Evolutionary conservation across 2,329 filamentous ascomycete genomes (phyloP).

Genomic region (Hypoxylon sp.): DNA sequence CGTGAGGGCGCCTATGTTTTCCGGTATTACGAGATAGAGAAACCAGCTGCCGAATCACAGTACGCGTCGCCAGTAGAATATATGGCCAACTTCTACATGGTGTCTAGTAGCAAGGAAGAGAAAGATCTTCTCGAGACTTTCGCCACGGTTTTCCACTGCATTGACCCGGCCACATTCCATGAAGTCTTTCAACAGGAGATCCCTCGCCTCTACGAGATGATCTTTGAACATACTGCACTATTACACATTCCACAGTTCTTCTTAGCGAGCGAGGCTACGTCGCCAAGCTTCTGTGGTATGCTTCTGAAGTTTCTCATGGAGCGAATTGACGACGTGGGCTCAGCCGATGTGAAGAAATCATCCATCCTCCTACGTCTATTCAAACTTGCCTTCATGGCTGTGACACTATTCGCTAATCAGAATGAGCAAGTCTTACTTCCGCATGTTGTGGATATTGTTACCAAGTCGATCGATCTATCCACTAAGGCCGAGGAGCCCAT

Average conservation of each 20-base stretch:
- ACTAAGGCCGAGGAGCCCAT: constrained; percentile 97
- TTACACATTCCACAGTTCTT: constrained; percentile 98
- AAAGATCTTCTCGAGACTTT: constrained; percentile 98
- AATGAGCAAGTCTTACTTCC: constrained; percentile 97
- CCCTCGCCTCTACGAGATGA: constrained; percentile 95
- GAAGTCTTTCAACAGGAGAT: constrained; percentile 99
- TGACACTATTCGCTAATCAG: constrained; percentile 92
- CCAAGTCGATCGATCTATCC: constrained; percentile 95
- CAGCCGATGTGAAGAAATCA: constrained; percentile 90
- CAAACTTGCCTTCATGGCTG: constrained; percentile 99
- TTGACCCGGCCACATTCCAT: constrained; percentile 97
- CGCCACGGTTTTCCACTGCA: constrained; percentile 97
- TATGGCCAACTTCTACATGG: constrained; percentile 94
- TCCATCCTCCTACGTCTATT: constrained; percentile 94
- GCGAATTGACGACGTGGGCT: constrained; percentile 93
- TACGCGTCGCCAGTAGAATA: constrained; percentile 89
- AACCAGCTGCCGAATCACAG: constrained; percentile 78
- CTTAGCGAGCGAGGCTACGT: constrained; percentile 97
- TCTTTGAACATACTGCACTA: constrained; percentile 94
- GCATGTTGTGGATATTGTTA: constrained; percentile 97
- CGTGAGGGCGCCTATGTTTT: constrained; percentile 97
- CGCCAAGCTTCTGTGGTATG: constrained; percentile 98
- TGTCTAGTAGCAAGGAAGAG: constrained; percentile 94
- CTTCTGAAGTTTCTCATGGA: constrained; percentile 97
- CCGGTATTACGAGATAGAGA: constrained; percentile 94